Base-by-base conservation (phyloP, 495 filamentous ascomycete species). In the Podospora appendiculata region DNA sequence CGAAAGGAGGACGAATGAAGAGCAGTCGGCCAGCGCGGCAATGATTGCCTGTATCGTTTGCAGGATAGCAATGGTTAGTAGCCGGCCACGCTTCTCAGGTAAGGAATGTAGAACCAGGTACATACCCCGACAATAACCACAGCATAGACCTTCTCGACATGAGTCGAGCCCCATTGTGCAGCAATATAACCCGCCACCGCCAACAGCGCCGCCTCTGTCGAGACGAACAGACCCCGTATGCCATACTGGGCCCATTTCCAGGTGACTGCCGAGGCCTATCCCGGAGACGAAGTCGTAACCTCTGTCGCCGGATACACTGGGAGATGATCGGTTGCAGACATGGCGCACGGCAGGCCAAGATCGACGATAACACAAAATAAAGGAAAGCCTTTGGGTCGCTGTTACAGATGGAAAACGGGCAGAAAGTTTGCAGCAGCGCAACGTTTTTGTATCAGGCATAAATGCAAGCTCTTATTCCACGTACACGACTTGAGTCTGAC, bases 101-200 rank as follows among this genome's bases (percentile, higher is more conserved):
- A n/a, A n/a, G n/a, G n/a, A n/a, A n/a, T n/a, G 14, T 12, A 39
- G 11, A 18, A 9, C n/a, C 1, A 25, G n/a, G 8, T 25, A 44
- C 48, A 32, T 44, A 51, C 48, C 11, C 48, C 48, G 6, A 38
- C 39, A 7, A 51, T 51, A 17, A 38, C 41, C 11, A 38, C 48
- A 7, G 48, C 48, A 13, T 51, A 51, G 11, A 43, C 32, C 25
- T 51, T 51, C 4, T 51, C 48, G n/a, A n/a, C 6, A n/a, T 51
- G 19, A 10, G n/a, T 33, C 18, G 41, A 32, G n/a, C 48, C 48
- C 48, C 36, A 44, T 25, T 16, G n/a, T 6, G 11, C 38, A 19
- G 48, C 39, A 17, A 51, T 51, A 9, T 32, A 44, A 4, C 41
- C 48, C n/a, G 48, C 32, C 18, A 51, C 38, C 13, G 13, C 48